Percentiles rank a stretch among this genome's conserved stretches.
Evolutionary conservation across 1,284 basidiomycete species (phyloP).

Genomic region (Fomitopsis betulina): DNA sequence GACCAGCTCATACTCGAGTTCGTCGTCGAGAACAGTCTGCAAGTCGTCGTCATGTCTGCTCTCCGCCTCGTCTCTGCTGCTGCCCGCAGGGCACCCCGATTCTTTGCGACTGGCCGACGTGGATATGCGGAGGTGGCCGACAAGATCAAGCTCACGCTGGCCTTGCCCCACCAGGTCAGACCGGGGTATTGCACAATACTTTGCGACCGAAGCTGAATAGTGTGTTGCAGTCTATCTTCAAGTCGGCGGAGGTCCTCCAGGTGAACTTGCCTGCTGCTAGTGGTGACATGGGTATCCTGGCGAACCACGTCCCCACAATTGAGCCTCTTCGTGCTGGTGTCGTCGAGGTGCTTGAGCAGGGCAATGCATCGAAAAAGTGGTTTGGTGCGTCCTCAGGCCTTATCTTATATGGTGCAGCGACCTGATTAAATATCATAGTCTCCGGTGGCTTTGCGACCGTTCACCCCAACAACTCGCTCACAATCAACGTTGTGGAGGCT

Average conservation of each 20-base stretch:
- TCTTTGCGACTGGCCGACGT: conserved; percentile 54
- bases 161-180: conserved; percentile 86
- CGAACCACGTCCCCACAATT: conserved; percentile 93
- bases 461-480: conserved; percentile 95
- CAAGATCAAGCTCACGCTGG: conserved; percentile 87
- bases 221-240: conserved; percentile 72
- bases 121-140: conserved; percentile 86
- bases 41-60: conserved; percentile 53
- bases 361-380: conserved; percentile 84
- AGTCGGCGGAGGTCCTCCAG: conserved; percentile 85
- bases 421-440: conserved; percentile 46
- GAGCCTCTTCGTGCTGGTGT: conserved; percentile 91
- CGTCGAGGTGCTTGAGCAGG: conserved; percentile 86
- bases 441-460: conserved; percentile 98
- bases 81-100: conserved; percentile 53
- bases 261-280: conserved; percentile 91
- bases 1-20: conserved; percentile 18
- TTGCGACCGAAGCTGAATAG: conserved; percentile 14
- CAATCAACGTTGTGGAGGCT: conserved; percentile 96
- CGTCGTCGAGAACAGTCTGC: conserved; percentile 17
- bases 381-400: conserved; percentile 67
- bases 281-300: conserved; percentile 98
- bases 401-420: not conserved
- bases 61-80: conserved; percentile 65
- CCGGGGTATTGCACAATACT: conserved; percentile 26